Evolutionary conservation across 2,329 filamentous ascomycete species (phyloP).

Genomic region (Fusarium humuli): DNA sequence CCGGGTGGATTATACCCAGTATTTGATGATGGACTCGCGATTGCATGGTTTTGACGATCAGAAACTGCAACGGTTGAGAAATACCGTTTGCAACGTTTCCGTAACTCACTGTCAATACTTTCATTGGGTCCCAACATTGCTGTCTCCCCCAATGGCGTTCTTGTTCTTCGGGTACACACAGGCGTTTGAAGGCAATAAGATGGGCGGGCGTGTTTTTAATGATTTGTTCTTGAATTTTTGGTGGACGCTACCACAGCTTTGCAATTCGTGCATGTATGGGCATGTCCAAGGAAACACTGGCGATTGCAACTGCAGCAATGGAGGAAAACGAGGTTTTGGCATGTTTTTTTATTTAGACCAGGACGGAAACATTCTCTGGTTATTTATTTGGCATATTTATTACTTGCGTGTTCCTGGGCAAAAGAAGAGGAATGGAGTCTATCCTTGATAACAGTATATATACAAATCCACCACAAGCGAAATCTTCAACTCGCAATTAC

Average conservation of each 20-base stretch:
- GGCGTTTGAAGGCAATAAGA: conserved; percentile 38
- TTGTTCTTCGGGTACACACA: conserved; percentile 34
- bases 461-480: conserved; percentile 31
- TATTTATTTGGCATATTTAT: conserved; percentile 19
- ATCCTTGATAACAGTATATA: conserved; percentile 32
- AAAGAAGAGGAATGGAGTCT: conserved; percentile 26
- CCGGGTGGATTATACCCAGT: conserved; percentile 8
- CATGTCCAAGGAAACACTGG: conserved; percentile 4
- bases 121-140: conserved; percentile 4
- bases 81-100: neutral
- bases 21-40: neutral
- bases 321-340: conserved; percentile 8
- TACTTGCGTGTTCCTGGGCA: conserved; percentile 1
- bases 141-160: conserved; percentile 32
- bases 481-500: neutral
- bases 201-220: conserved; percentile 8
- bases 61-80: neutral
- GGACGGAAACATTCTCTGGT: conserved; percentile 19
- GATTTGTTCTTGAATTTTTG: conserved; percentile 17
- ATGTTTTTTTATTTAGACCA: conserved; percentile 17
- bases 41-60: neutral
- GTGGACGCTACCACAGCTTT: conserved; percentile 13
- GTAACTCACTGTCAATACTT: neutral
- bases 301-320: conserved; percentile 1
- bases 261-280: conserved; percentile 2